phyloP scores from a whole-genome alignment of 345 rosid species.

The Xanthoceras sorbifolium region DNA sequence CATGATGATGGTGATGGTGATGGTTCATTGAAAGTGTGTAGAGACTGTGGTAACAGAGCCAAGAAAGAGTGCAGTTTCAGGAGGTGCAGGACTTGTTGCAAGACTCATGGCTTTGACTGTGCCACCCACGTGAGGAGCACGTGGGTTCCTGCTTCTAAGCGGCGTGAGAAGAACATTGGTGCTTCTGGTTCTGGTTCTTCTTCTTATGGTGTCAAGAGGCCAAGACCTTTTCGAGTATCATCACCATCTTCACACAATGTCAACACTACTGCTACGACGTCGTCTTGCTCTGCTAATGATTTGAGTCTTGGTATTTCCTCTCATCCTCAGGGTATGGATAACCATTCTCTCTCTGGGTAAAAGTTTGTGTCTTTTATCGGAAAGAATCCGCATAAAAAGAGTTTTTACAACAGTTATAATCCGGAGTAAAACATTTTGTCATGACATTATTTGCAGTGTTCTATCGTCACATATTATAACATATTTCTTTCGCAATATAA shows the following conservation, averaged over 20 bases:
- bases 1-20: slow-evolving; percentile 29
- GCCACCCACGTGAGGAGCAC: slow-evolving; percentile 85
- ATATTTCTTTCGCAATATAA: no score
- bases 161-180: slow-evolving; percentile 42
- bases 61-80: slow-evolving; percentile 71
- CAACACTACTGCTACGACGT: slow-evolving; percentile 17
- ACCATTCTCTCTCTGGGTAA: slow-evolving; percentile 11
- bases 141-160: slow-evolving; percentile 67
- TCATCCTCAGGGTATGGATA: slow-evolving; percentile 49
- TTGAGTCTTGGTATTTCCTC: slow-evolving; percentile 42
- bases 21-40: slow-evolving; percentile 48
- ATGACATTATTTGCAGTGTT: no score
- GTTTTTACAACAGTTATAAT: no score
- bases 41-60: slow-evolving; percentile 81
- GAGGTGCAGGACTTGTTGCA: slow-evolving; percentile 86
- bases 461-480: no score
- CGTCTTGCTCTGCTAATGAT: slow-evolving; percentile 41
- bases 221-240: neutral
- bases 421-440: no score
- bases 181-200: slow-evolving; percentile 51
- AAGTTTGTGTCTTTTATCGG: no score
- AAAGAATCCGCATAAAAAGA: no score
- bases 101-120: slow-evolving; percentile 66
- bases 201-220: slow-evolving; percentile 53
- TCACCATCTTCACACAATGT: slow-evolving; percentile 25